A percentile compares a stretch with the other conserved stretches of the same genome.
Evolutionary conservation across 139 green algal genomes (phyloP).

Genomic region (Chlamydomonas schloesseri): DNA sequence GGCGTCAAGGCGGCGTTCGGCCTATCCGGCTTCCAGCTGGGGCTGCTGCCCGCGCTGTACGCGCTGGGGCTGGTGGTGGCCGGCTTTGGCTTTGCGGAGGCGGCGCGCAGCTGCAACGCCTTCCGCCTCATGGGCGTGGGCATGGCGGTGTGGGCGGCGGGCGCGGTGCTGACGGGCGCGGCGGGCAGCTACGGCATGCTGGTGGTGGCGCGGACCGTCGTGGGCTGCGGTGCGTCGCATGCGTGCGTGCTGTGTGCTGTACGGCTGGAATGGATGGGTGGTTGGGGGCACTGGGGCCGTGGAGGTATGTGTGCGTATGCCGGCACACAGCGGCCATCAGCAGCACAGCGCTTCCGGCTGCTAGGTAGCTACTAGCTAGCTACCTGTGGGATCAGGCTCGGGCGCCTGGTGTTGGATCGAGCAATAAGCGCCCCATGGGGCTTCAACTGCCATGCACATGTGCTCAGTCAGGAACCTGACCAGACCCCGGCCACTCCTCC

Average conservation of each 20-base stretch:
- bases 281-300: too few relatives aligned
- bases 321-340: too few relatives aligned
- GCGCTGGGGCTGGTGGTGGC: slow-evolving; percentile 58
- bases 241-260: too few relatives aligned
- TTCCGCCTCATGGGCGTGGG: slow-evolving; percentile 66
- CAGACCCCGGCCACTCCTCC: too few relatives aligned
- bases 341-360: too few relatives aligned
- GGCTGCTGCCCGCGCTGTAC: slow-evolving; percentile 59
- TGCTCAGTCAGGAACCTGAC: too few relatives aligned
- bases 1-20: neutral
- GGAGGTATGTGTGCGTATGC: neutral
- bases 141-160: slow-evolving; percentile 60
- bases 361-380: too few relatives aligned
- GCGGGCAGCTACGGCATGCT: slow-evolving; percentile 20
- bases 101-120: slow-evolving; percentile 46
- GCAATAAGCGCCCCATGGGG: too few relatives aligned
- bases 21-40: neutral
- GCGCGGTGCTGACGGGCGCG: slow-evolving; percentile 52
- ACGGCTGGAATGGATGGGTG: too few relatives aligned
- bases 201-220: slow-evolving; percentile 10
- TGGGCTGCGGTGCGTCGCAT: slow-evolving; percentile 61
- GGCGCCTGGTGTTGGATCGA: too few relatives aligned
- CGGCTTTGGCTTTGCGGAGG: slow-evolving; percentile 58
- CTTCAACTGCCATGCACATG: too few relatives aligned
- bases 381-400: too few relatives aligned